Evolutionary conservation across 2,329 filamentous ascomycete species (phyloP).

Genomic region (Stachybotrys echinatus): DNA sequence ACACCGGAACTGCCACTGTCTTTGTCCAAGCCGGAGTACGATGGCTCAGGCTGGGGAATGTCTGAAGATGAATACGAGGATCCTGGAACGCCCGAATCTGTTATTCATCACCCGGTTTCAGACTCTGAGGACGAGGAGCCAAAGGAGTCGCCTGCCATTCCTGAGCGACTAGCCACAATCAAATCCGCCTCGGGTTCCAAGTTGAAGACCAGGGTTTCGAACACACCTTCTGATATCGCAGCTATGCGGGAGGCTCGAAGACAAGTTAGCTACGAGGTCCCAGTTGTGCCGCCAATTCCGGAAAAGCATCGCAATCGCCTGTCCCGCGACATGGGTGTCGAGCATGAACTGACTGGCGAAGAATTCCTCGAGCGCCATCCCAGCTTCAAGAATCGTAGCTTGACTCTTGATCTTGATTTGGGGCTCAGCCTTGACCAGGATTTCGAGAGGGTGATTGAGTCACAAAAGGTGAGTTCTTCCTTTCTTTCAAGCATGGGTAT

Average conservation of each 20-base stretch:
- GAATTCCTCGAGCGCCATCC: slow-evolving; percentile 56
- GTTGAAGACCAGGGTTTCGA: slow-evolving; percentile 82
- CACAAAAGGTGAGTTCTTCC: slow-evolving; percentile 83
- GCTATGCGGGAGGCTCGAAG: slow-evolving; percentile 84
- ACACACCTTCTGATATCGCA: slow-evolving; percentile 77
- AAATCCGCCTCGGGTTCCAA: slow-evolving; percentile 73
- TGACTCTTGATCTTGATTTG: slow-evolving; percentile 76
- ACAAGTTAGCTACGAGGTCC: slow-evolving; percentile 73
- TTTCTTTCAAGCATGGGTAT: slow-evolving; percentile 29
- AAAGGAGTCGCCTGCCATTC: slow-evolving; percentile 59
- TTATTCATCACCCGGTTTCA: slow-evolving; percentile 71
- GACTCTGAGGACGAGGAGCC: slow-evolving; percentile 31
- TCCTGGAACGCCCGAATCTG: slow-evolving; percentile 77
- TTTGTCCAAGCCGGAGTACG: slow-evolving; percentile 57
- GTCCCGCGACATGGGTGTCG: slow-evolving; percentile 40
- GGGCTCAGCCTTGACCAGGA: slow-evolving; percentile 85
- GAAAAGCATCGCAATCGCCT: slow-evolving; percentile 53
- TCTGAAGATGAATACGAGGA: slow-evolving; percentile 46
- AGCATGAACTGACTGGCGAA: slow-evolving; percentile 26
- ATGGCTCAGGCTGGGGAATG: slow-evolving; percentile 57
- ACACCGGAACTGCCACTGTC: slow-evolving; percentile 47
- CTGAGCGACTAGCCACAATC: slow-evolving; percentile 81
- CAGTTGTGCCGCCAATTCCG: slow-evolving; percentile 54
- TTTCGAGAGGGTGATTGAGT: slow-evolving; percentile 91
- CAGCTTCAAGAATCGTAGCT: slow-evolving; percentile 75